Evolutionary conservation across 768 basidiomycete genomes (phyloP).

Genomic region (Tricholomella constricta): DNA sequence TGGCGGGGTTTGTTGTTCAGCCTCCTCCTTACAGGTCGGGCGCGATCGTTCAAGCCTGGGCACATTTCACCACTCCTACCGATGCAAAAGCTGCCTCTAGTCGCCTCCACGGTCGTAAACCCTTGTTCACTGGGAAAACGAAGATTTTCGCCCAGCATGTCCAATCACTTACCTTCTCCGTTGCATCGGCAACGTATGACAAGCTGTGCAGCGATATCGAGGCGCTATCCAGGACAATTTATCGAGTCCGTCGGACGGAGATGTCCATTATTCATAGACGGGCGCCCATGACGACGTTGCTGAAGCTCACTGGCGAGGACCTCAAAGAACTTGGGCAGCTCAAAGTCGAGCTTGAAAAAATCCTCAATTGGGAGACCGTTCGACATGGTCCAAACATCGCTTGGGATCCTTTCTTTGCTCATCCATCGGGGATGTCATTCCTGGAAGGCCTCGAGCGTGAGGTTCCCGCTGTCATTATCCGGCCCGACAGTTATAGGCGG

Average conservation of each 20-base stretch:
- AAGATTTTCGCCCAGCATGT: conserved; percentile 54
- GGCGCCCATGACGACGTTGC: conserved; percentile 22
- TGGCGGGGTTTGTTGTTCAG: conserved; percentile 45
- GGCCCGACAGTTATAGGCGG: conserved; percentile 40
- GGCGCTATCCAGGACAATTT: conserved; percentile 40
- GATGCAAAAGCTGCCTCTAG: conserved; percentile 55
- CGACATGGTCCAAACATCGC: conserved; percentile 49
- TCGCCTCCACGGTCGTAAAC: conserved; percentile 48
- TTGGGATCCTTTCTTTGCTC: conserved; percentile 69
- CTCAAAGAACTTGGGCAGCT: conserved; percentile 52
- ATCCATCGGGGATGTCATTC: conserved; percentile 43
- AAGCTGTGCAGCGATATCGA: conserved; percentile 47
- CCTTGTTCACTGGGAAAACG: conserved; percentile 46
- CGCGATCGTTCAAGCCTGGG: conserved; percentile 51
- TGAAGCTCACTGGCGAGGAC: conserved; percentile 55
- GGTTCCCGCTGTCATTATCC: conserved; percentile 44
- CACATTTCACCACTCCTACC: conserved; percentile 49
- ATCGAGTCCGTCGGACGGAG: conserved; percentile 30
- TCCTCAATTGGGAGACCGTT: conserved; percentile 62
- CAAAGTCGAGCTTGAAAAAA: conserved; percentile 62
- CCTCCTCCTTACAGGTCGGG: conserved; percentile 55
- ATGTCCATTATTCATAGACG: conserved; percentile 22
- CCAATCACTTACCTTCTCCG: conserved; percentile 48
- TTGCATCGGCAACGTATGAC: conserved; percentile 40
- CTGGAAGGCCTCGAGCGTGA: conserved; percentile 43